A percentile compares a stretch with the other conserved stretches of the same genome.
Evolutionary conservation across 1,139 yeast species (phyloP).

Genomic region (Scheffersomyces quercinus): DNA sequence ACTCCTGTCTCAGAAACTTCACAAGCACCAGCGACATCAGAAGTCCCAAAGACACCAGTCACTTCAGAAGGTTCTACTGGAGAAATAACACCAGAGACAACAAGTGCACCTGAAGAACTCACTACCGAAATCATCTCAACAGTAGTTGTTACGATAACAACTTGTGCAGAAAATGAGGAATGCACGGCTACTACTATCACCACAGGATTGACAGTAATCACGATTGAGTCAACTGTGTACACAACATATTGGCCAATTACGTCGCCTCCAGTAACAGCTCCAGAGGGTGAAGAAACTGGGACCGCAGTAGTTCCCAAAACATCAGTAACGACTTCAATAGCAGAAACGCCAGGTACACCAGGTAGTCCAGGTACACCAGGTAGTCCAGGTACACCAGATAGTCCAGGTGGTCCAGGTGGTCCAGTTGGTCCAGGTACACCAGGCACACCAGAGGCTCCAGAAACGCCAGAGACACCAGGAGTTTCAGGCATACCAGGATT

Average conservation of each 20-base stretch:
- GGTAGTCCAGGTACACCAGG: too few relatives aligned
- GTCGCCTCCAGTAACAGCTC: not conserved
- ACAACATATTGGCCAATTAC: slow-evolving; percentile 18
- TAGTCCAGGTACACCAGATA: too few relatives aligned
- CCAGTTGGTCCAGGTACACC: not conserved
- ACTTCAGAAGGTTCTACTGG: not conserved
- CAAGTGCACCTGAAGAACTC: not conserved
- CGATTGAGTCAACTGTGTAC: slow-evolving; percentile 5
- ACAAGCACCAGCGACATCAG: not conserved
- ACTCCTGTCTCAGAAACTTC: not conserved
- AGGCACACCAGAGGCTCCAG: not conserved
- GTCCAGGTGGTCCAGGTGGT: not conserved
- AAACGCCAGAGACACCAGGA: not conserved
- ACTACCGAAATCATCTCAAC: slow-evolving; percentile 10
- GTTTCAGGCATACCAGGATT: not conserved
- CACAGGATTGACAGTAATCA: slow-evolving; percentile 5
- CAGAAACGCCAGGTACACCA: not conserved
- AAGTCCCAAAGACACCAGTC: not conserved
- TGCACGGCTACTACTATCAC: slow-evolving; percentile 5
- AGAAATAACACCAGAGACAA: too few relatives aligned
- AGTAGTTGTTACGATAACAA: slow-evolving; percentile 18
- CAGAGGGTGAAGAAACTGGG: not conserved
- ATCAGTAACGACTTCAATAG: not conserved
- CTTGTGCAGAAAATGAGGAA: slow-evolving; percentile 2
- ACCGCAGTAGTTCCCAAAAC: not conserved